Evolutionary conservation across 176 grass and related monocot genomes (phyloP), one percentile per base, ranked within the genome.

Genomic region (Eragrostis curvula): DNA sequence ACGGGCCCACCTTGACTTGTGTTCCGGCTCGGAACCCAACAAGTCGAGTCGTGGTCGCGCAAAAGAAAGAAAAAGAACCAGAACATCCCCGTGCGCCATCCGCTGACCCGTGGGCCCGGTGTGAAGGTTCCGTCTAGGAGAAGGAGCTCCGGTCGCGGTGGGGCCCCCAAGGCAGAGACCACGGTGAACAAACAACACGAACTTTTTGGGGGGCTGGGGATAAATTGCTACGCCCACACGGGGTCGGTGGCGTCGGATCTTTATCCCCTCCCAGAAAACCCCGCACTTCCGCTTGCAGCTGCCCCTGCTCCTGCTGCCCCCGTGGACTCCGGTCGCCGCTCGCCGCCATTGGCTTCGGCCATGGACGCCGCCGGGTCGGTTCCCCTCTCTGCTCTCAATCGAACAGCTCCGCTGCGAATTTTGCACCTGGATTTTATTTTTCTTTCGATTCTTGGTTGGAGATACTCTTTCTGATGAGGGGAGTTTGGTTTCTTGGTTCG

Each of bases 281-380:
- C 44, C 44, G 44, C 44, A 45, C n/a, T 8, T 23, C n/a, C n/a
- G 0, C n/a, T 8, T 59, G 56, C n/a, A n/a, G n/a, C n/a, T n/a
- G n/a, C n/a, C 29, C 70, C 43, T 55, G 20, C 60, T 12, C 30
- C 52, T 57, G 20, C 52, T 9, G n/a, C n/a, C n/a, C 60, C 30
- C 27, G 66, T 9, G 28, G 20, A 36, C 3, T 2, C 53, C 30
- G 11, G 11, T 50, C 29, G 63, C 84, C n/a, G 46, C 23, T 4
- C 75, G 29, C 63, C 25, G 43, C 79, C 79, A 87, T 83, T 75
- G 61, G 30, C 25, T 6, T 11, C 50, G 20, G 9, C 64, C 71
- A 81, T 85, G 82, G 82, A 85, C 82, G 77, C 77, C 8, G 77
- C 87, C 7, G 64, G 66, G 87, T 89, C 12, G 66, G 80, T 77